Base-by-base conservation (phyloP, 768 basidiomycete genomes). In the Nidula microcarpa region DNA sequence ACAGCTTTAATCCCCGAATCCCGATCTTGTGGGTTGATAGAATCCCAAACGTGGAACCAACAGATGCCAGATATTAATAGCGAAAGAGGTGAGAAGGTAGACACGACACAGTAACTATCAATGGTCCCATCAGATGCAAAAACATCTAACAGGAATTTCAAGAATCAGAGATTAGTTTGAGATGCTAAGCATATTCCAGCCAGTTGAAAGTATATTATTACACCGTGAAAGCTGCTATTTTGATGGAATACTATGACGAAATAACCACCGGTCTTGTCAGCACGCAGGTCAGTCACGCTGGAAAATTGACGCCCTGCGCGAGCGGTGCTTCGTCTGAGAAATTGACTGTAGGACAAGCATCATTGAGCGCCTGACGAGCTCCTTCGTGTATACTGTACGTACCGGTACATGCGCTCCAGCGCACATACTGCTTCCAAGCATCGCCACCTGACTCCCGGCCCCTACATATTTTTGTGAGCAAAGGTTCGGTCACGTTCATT, bases 361-460 rank as follows among this genome's bases (percentile, higher is more conserved):
- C 23, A 30, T 30, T 30, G 23, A 30, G 23, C 23, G 23, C 4
- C 23, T 30, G 45, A 54, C 44, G 36, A 55, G 51, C 44, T 49
- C 46, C 33, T 33, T 34, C 10, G 44, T 17, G 36, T 18, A 39
- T 44, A 37, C 17, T 48, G 48, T 11, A 67, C 76, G 48, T 62
- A 80, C 80, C 73, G 9, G 95, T 97, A 67, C 91, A 94, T 45
- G 89, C 84, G 68, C 87, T 87, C 91, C 91, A 95, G 49, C 92
- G 84, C 39, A 94, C 89, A 60, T 94, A 94, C 68, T 96, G 91
- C 68, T 95, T 94, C 96, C 96, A 98, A n/a, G 95, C 89, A 69
- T 98, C 96, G 50, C 95, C 95, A 37, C 96, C 96, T 6, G 91
- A 93, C 74, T 98, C 96, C 47, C 96, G 85, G 16, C 96, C 96